phyloP scores from a whole-genome alignment of 768 basidiomycete genomes.

The Amyloporia xantha region DNA sequence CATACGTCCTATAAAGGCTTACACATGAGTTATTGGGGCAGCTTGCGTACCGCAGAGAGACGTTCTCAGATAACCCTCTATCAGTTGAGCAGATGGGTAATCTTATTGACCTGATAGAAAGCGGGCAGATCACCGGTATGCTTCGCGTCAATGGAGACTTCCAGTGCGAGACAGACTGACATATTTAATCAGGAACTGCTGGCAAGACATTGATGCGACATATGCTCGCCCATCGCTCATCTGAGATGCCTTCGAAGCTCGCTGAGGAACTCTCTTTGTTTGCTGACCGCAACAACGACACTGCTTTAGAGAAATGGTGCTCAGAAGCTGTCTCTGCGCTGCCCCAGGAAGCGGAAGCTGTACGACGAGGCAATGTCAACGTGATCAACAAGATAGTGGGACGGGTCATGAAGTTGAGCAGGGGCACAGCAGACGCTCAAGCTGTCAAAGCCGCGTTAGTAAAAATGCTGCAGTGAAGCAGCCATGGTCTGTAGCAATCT shows the following conservation, averaged over 20 bases:
- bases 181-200: constrained; percentile 50
- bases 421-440: constrained; percentile 74
- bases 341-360: constrained; percentile 60
- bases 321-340: constrained; percentile 54
- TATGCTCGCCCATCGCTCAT: constrained; percentile 43
- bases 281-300: constrained; percentile 29
- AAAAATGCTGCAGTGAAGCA: constrained; percentile 30
- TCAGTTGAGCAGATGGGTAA: constrained; percentile 61
- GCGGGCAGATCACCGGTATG: constrained; percentile 62
- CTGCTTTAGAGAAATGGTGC: constrained; percentile 50
- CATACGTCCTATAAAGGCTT: constrained; percentile 49
- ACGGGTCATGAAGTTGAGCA: constrained; percentile 74
- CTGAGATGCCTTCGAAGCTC: constrained; percentile 35
- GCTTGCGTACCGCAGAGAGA: constrained; percentile 50
- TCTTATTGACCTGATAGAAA: constrained; percentile 69
- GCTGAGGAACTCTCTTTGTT: constrained; percentile 44
- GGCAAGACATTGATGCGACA: constrained; percentile 73
- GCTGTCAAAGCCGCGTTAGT: constrained; percentile 45
- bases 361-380: constrained; percentile 63
- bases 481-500: neutral
- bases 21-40: constrained; percentile 83
- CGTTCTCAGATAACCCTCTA: constrained; percentile 54
- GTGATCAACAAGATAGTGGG: constrained; percentile 81
- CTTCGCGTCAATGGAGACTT: neutral
- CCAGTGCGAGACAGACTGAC: neutral